Evolutionary conservation across 805 yeast species (phyloP).

Genomic region (Yarrowia bubula): DNA sequence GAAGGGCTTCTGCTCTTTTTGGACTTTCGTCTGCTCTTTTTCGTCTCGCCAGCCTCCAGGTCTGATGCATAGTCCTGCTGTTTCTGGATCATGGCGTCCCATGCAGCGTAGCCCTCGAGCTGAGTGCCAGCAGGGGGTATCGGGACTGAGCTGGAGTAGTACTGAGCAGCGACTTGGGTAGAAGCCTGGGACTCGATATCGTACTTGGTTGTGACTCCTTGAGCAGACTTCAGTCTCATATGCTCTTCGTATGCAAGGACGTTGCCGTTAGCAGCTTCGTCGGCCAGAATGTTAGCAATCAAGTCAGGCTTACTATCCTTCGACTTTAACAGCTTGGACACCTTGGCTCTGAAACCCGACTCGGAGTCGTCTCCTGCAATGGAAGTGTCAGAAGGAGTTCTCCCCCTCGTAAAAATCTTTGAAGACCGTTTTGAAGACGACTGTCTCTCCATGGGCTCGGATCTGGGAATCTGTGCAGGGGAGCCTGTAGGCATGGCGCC

Average conservation of each 20-base stretch:
- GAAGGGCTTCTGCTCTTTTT: constrained; percentile 1
- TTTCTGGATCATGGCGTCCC: not conserved
- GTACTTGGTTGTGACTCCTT: not conserved
- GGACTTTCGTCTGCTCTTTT: not conserved
- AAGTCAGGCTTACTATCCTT: constrained; percentile 7
- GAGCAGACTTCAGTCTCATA: not conserved
- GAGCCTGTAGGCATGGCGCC: not conserved
- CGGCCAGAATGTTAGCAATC: not conserved
- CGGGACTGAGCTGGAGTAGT: not conserved
- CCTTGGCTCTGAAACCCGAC: constrained; percentile 2
- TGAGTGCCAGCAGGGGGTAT: not conserved
- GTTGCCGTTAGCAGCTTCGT: constrained; percentile 1
- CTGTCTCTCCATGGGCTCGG: not conserved
- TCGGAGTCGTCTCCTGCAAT: constrained; percentile 12
- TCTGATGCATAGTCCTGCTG: not conserved
- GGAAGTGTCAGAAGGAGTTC: not conserved
- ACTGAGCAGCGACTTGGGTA: not conserved
- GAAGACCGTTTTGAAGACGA: not conserved
- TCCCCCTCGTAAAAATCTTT: not conserved
- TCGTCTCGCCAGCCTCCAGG: not conserved
- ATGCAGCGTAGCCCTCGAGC: not conserved
- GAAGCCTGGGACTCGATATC: not conserved
- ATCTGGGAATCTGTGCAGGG: not conserved
- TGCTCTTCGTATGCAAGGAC: not conserved
- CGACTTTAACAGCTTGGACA: constrained; percentile 1